These are phyloP conservation scores for Plasmodium inui DNA, from an alignment of 169 alveolate species.

Conservation along the genomic window DNA sequence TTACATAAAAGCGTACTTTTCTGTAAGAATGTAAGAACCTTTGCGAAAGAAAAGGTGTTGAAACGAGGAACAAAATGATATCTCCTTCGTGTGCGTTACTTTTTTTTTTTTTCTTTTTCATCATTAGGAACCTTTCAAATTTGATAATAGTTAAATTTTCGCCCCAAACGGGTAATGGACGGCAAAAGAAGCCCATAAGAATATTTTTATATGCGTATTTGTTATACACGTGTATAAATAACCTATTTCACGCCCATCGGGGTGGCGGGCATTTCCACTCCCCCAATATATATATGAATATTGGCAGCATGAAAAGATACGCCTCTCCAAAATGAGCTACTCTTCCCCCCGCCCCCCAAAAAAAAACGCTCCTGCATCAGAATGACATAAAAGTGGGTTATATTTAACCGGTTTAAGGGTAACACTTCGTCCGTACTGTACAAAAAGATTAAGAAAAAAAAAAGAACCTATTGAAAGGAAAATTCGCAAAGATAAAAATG, in stretches of 20 bases:
- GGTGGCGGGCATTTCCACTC: not conserved
- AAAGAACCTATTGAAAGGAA: not conserved
- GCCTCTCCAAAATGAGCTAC: not conserved
- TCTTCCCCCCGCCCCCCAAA: not conserved
- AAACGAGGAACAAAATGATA: not conserved
- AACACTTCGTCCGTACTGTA: not conserved
- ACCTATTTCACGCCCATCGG: not conserved
- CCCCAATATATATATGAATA: not conserved
- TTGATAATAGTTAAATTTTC: not conserved
- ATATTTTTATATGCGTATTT: not conserved
- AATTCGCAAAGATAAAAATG: not conserved
- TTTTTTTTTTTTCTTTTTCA: constrained; percentile 34
- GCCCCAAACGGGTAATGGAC: not conserved
- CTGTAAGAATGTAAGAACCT: not conserved
- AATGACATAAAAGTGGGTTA: not conserved
- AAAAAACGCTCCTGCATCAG: not conserved
- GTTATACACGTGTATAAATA: not conserved
- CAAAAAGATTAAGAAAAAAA: not conserved
- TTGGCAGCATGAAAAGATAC: not conserved
- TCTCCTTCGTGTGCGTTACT: constrained; percentile 1
- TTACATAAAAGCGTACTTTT: not conserved
- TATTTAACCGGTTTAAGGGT: not conserved
- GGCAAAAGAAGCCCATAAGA: not conserved
- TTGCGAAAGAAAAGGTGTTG: not conserved
- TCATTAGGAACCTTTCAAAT: not conserved